A percentile compares a stretch with the other conserved stretches of the same genome.
These are phyloP conservation scores for Dianthus caryophyllus DNA, from an alignment of 148 eudicot genomes.

Conservation along the genomic window DNA sequence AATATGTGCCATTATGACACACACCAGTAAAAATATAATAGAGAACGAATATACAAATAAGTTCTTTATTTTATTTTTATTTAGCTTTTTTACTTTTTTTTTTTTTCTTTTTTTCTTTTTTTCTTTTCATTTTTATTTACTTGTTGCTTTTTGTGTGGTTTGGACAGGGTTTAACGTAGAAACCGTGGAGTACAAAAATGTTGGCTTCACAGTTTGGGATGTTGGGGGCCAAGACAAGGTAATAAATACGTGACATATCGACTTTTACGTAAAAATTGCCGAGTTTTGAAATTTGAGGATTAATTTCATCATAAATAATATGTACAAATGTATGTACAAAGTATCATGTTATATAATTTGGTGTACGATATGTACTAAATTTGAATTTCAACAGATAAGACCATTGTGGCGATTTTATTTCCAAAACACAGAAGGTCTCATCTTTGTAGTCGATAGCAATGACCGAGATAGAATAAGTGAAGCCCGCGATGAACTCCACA, in stretches of 20 bases:
- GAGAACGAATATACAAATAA: no score
- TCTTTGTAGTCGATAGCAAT: constrained; percentile 25
- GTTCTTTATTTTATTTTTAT: no score
- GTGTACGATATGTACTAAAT: not conserved
- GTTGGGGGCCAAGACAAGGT: constrained; percentile 94
- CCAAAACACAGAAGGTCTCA: constrained; percentile 25
- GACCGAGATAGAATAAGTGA: constrained; percentile 21
- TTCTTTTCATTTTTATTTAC: no score
- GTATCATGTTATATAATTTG: no score
- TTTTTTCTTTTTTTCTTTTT: not conserved
- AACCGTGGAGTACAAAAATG: constrained; percentile 74
- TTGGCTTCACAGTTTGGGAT: constrained; percentile 88
- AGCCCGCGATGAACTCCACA: constrained; percentile 29
- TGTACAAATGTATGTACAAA: no score
- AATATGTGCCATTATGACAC: no score
- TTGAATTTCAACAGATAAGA: constrained; percentile 39
- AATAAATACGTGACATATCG: not conserved
- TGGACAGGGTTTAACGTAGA: constrained; percentile 78
- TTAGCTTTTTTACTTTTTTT: no score
- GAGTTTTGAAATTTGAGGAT: no score
- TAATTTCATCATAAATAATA: no score
- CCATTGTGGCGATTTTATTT: constrained; percentile 54
- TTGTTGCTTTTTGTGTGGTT: no score
- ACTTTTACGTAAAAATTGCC: no score
- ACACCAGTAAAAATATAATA: no score